Conservation (phyloP, 2,329 filamentous ascomycete species). For the Microsporum ferrugineum region DNA sequence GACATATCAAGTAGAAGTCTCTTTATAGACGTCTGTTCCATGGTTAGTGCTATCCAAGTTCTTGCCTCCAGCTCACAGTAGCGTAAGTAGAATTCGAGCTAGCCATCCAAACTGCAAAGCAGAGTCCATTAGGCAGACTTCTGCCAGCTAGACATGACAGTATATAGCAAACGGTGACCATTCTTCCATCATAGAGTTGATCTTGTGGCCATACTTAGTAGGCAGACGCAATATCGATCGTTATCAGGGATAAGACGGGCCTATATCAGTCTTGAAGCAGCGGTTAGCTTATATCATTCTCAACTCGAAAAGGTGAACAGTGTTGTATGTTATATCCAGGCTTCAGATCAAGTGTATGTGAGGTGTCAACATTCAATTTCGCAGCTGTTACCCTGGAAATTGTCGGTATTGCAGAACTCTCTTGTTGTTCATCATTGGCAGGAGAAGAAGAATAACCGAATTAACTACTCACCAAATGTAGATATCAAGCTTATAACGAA, state of each 20-base stretch:
- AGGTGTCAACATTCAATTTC: constrained; percentile 35
- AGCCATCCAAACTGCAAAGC: neutral
- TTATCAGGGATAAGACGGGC: neutral
- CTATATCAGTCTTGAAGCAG: neutral
- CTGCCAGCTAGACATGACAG: neutral
- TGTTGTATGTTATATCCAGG: neutral
- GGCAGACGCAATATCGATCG: neutral
- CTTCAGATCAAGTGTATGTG: constrained; percentile 38
- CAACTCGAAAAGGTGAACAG: neutral
- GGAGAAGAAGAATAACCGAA: neutral
- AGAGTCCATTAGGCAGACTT: neutral
- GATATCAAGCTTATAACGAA: neutral
- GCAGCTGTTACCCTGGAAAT: constrained; percentile 29
- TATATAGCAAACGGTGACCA: neutral
- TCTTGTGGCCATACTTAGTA: neutral
- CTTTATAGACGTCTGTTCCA: neutral
- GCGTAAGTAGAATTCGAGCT: neutral
- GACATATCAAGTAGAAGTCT: neutral
- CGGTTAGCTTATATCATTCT: neutral
- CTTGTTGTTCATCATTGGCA: constrained; percentile 27
- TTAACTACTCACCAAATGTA: neutral
- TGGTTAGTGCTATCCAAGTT: neutral
- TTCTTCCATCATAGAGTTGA: neutral
- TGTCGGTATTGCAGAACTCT: constrained; percentile 40
- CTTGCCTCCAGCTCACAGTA: neutral